Conservation (phyloP, 495 filamentous ascomycete genomes). For the Bathelium albidoporum region DNA sequence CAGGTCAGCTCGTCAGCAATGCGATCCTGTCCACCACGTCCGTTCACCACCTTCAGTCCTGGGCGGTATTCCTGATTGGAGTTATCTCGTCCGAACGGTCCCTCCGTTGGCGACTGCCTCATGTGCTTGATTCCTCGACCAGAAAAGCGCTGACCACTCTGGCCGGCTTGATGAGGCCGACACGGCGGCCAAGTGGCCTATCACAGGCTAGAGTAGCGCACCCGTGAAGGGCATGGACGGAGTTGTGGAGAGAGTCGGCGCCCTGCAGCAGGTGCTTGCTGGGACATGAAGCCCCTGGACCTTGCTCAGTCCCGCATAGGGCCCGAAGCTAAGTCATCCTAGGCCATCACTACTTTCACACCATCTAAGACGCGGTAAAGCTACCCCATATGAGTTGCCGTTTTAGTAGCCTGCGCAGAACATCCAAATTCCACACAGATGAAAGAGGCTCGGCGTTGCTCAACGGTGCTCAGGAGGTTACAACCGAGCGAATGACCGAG, state of each 20-base stretch:
- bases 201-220: not conserved
- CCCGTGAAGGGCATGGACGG: not conserved
- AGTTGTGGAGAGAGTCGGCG: not conserved
- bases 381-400: not conserved
- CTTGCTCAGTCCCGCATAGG: not conserved
- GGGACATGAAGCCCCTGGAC: not conserved
- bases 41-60: not conserved
- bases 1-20: slow-evolving; percentile 3
- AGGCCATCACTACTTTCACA: not conserved
- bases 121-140: not conserved
- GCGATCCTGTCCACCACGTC: not conserved
- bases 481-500: not conserved
- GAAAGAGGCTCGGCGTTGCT: not conserved
- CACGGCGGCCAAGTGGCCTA: not conserved
- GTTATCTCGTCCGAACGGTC: not conserved
- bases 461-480: not conserved
- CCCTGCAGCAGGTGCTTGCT: not conserved
- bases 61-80: not conserved
- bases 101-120: not conserved
- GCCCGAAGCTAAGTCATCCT: not conserved
- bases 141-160: not conserved
- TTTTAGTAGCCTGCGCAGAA: not conserved
- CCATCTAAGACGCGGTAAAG: not conserved
- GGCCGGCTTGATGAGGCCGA: not conserved
- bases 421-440: not conserved